phyloP scores from a whole-genome alignment of 1,284 basidiomycete genomes.

The Jaminaea rosea region DNA sequence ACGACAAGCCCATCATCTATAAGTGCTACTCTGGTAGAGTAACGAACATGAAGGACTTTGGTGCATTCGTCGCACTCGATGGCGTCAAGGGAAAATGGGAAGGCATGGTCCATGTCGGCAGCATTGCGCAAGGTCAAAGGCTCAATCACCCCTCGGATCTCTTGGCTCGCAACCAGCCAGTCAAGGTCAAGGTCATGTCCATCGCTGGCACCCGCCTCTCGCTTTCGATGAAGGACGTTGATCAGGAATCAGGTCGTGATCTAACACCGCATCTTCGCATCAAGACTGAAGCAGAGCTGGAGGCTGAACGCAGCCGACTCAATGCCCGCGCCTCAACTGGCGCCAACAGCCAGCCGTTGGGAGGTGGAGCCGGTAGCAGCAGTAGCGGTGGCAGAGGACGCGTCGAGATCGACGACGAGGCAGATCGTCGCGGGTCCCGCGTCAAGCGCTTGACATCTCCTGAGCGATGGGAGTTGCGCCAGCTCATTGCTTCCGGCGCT shows the following conservation, averaged over 20 bases:
- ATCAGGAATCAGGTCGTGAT: constrained; percentile 79
- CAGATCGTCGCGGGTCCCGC: constrained; percentile 21
- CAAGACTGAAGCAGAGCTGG: constrained; percentile 73
- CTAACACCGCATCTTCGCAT: constrained; percentile 85
- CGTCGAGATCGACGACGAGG: constrained; percentile 12
- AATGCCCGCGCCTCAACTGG: constrained; percentile 46
- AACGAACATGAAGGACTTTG: constrained; percentile 82
- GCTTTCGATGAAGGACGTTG: constrained; percentile 95
- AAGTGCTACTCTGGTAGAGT: constrained; percentile 90
- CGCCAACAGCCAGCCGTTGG: constrained; percentile 51
- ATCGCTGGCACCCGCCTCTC: constrained; percentile 70
- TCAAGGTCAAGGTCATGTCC: constrained; percentile 77
- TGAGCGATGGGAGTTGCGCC: constrained; percentile 98
- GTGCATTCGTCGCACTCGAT: constrained; percentile 82
- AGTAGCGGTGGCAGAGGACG: constrained; percentile 6
- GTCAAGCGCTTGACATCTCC: constrained; percentile 90
- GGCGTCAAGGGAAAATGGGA: constrained; percentile 76
- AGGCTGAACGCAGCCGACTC: constrained; percentile 19
- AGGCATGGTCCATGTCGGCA: constrained; percentile 92
- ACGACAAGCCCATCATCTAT: constrained; percentile 78
- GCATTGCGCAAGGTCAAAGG: constrained; percentile 62
- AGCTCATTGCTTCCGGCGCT: constrained; percentile 89
- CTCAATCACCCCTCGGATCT: constrained; percentile 80
- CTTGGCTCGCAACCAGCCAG: constrained; percentile 69
- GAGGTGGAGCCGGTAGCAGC: too few relatives aligned